Conservation (phyloP, 2,329 filamentous ascomycete species). For the Teratosphaeria zuluensis region DNA sequence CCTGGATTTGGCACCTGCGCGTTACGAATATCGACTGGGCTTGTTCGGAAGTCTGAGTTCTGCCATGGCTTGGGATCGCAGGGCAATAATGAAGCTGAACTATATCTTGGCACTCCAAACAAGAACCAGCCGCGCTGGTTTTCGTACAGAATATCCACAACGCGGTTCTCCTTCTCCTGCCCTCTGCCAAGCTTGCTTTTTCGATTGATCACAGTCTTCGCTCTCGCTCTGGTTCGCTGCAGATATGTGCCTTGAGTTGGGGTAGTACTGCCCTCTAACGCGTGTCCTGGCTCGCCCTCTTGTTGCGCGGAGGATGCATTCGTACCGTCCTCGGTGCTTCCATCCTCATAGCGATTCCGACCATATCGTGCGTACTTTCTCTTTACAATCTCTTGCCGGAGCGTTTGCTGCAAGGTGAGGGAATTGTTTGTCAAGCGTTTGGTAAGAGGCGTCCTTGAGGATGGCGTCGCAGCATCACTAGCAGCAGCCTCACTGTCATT, state of each 20-base stretch:
- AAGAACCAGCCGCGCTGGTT: conserved; percentile 88
- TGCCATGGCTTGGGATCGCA: conserved; percentile 85
- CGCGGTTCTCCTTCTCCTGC: conserved; percentile 32
- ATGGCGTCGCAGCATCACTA: conserved; percentile 5
- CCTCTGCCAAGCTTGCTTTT: conserved; percentile 20
- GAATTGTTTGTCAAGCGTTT: conserved; percentile 21
- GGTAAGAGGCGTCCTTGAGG: conserved; percentile 7
- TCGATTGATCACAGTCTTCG: conserved; percentile 21
- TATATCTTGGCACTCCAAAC: conserved; percentile 86
- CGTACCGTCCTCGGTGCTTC: conserved; percentile 3
- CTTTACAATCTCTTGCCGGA: conserved; percentile 21
- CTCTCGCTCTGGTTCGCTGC: conserved; percentile 21
- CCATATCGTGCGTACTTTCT: conserved; percentile 28
- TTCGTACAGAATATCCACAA: conserved; percentile 85
- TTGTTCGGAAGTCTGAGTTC: conserved; percentile 46
- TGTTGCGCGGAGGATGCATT: neutral
- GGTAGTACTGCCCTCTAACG: conserved; percentile 8
- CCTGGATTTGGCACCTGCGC: conserved; percentile 89
- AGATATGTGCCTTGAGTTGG: conserved; percentile 18
- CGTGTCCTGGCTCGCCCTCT: neutral
- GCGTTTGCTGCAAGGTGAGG: conserved; percentile 15
- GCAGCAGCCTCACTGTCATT: conserved; percentile 18
- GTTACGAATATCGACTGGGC: conserved; percentile 64
- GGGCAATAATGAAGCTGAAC: conserved; percentile 70
- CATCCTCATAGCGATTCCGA: conserved; percentile 19